These are phyloP conservation scores for Mycena polygramma DNA, from an alignment of 768 basidiomycete species.

Conservation along the genomic window DNA sequence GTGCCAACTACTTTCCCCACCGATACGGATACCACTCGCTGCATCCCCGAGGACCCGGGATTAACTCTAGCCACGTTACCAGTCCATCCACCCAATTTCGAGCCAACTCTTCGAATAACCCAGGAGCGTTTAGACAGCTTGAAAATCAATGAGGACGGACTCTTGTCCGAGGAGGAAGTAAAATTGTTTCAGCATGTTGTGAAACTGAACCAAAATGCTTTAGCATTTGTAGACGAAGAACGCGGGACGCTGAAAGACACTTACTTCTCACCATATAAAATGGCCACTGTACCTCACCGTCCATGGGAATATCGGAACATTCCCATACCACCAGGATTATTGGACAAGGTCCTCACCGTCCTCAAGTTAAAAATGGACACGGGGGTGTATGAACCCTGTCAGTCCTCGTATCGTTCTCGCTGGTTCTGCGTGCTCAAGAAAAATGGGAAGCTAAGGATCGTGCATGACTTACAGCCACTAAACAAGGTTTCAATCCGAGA, in stretches of 20 bases:
- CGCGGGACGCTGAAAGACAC: constrained; percentile 14
- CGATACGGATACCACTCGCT: neutral
- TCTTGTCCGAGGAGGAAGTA: neutral
- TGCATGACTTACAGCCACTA: constrained; percentile 9
- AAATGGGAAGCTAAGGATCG: constrained; percentile 13
- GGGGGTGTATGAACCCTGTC: constrained; percentile 4
- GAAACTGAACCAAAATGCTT: neutral
- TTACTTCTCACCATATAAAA: constrained; percentile 9
- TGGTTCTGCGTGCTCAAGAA: constrained; percentile 19
- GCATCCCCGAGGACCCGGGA: neutral
- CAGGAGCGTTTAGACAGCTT: constrained; percentile 4
- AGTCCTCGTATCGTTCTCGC: neutral
- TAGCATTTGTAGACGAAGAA: constrained; percentile 16
- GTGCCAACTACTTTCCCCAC: constrained; percentile 1
- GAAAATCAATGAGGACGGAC: neutral
- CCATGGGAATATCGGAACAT: constrained; percentile 21
- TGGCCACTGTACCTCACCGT: constrained; percentile 5
- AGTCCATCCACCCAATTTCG: neutral
- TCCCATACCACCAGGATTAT: constrained; percentile 1
- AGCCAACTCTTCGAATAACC: neutral
- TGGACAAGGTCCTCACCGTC: constrained; percentile 31
- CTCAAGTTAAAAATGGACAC: constrained; percentile 13
- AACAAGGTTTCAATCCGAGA: constrained; percentile 11
- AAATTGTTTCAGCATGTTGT: constrained; percentile 10
- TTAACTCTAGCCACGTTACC: neutral